These are phyloP conservation scores for Trichosporon sp. DNA, from an alignment of 1,284 basidiomycete genomes.

Conservation along the genomic window DNA sequence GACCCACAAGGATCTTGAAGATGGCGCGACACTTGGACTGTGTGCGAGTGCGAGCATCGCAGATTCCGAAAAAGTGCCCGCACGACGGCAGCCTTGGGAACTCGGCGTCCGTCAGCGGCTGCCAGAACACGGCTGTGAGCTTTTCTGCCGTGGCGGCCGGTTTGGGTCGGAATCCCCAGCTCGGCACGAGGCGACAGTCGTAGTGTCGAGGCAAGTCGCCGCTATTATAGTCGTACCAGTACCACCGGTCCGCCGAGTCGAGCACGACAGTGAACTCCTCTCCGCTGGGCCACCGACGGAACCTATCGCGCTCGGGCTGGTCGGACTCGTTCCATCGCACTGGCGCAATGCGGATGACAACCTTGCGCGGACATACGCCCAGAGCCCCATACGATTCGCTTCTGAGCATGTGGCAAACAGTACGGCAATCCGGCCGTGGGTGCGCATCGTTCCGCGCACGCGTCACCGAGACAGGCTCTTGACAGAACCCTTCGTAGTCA, in stretches of 20 bases:
- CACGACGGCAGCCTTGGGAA: not conserved
- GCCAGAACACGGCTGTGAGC: not conserved
- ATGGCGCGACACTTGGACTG: not conserved
- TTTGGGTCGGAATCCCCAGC: not conserved
- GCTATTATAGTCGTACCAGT: not conserved
- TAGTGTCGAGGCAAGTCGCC: not conserved
- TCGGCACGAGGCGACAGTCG: not conserved
- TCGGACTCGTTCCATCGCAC: not conserved
- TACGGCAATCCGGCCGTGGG: not conserved
- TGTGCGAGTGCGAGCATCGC: not conserved
- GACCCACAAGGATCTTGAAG: not conserved
- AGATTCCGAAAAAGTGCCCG: not conserved
- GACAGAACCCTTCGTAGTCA: not conserved
- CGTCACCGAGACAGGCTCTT: not conserved
- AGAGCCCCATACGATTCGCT: no score
- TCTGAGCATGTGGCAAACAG: not conserved
- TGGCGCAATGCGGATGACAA: not conserved
- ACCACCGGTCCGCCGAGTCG: not conserved
- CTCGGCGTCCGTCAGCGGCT: not conserved
- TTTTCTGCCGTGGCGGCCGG: not conserved
- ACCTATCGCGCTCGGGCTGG: not conserved
- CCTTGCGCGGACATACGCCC: not conserved
- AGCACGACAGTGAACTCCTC: not conserved
- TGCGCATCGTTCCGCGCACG: no score
- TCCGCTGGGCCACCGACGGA: not conserved